phyloP scores from a whole-genome alignment of 2,329 filamentous ascomycete species.

The Alternaria sp. region DNA sequence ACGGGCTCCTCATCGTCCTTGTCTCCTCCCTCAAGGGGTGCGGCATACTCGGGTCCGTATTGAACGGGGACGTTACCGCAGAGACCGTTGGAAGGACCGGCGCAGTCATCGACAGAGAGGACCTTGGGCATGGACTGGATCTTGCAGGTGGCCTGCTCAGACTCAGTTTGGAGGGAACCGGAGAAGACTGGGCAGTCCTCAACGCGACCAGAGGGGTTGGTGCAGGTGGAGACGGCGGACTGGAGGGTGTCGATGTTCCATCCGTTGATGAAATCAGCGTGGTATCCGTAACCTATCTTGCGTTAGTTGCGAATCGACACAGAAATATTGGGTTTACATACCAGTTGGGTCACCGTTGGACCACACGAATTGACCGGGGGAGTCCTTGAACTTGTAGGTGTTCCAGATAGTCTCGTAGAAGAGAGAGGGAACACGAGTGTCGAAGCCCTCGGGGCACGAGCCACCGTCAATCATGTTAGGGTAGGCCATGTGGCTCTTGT shows the following conservation, averaged over 20 bases:
- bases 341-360: conserved; percentile 78
- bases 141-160: conserved; percentile 66
- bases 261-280: conserved; percentile 76
- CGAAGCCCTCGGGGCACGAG: conserved; percentile 64
- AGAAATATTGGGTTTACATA: conserved; percentile 54
- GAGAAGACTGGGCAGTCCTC: conserved; percentile 78
- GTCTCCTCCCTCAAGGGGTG: conserved; percentile 32
- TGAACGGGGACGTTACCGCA: conserved; percentile 71
- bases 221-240: conserved; percentile 76
- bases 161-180: conserved; percentile 64
- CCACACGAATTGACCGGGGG: conserved; percentile 69
- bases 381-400: conserved; percentile 61
- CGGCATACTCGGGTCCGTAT: conserved; percentile 55
- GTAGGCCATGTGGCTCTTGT: conserved; percentile 72
- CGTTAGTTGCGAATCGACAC: conserved; percentile 21
- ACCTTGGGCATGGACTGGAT: conserved; percentile 65
- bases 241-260: conserved; percentile 75
- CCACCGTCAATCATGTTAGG: conserved; percentile 63
- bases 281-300: conserved; percentile 70
- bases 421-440: conserved; percentile 65
- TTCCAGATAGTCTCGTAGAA: conserved; percentile 69
- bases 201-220: conserved; percentile 72
- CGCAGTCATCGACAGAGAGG: conserved; percentile 68
- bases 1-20: conserved; percentile 33
- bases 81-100: conserved; percentile 65